A percentile compares a stretch with the other conserved stretches of the same genome.
phyloP scores from a whole-genome alignment of 1,284 basidiomycete species.

The Apiotrichum akiyoshidainum region DNA sequence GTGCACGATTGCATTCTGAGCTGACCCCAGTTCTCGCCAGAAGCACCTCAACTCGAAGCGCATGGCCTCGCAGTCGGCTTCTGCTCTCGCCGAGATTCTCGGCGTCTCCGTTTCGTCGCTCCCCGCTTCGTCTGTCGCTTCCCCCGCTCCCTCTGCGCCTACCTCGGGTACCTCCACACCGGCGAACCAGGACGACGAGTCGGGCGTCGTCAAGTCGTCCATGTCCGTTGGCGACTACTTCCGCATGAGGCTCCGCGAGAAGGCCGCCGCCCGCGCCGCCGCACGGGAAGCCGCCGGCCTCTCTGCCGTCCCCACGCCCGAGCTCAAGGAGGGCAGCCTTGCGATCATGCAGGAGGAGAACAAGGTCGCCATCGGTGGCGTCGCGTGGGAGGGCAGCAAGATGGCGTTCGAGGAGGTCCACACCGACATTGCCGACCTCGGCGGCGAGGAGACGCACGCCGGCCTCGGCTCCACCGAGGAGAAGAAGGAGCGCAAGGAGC shows the following conservation, averaged over 20 bases:
- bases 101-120: conserved; percentile 45
- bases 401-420: conserved; percentile 31
- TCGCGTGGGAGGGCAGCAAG: conserved; percentile 40
- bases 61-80: conserved; percentile 44
- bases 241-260: conserved; percentile 47
- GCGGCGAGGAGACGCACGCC: conserved; percentile 18
- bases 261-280: conserved; percentile 40
- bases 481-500: neutral
- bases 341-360: conserved; percentile 28
- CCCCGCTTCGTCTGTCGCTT: conserved; percentile 23
- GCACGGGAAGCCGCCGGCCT: conserved; percentile 16
- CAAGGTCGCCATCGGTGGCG: conserved; percentile 31
- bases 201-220: conserved; percentile 34
- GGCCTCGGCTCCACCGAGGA: conserved; percentile 9
- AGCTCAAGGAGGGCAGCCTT: conserved; percentile 27
- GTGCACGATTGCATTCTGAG: conserved; percentile 16
- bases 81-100: conserved; percentile 51
- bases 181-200: conserved; percentile 15
- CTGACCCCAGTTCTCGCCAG: conserved; percentile 41
- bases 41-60: conserved; percentile 46
- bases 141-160: conserved; percentile 25
- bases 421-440: conserved; percentile 13
- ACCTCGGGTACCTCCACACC: conserved; percentile 7
- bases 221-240: conserved; percentile 50
- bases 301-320: conserved; percentile 12